phyloP scores from a whole-genome alignment of 2,329 filamentous ascomycete species.

The Epichloe baconii region DNA sequence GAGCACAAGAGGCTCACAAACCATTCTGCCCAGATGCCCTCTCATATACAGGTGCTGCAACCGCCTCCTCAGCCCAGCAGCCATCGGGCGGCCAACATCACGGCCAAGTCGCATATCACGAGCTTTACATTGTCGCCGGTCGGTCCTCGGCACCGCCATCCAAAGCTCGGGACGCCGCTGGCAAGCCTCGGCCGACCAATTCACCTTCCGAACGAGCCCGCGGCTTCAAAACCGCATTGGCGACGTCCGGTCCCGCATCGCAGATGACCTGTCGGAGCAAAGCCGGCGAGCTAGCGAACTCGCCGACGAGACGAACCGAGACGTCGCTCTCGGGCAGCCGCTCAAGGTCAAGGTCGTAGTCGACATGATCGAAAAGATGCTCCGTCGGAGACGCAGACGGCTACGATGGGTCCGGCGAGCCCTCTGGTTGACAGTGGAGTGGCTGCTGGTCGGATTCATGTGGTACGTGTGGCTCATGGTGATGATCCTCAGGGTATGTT shows the following conservation, averaged over 20 bases:
- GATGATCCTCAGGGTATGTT: slow-evolving; percentile 54
- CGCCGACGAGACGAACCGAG: slow-evolving; percentile 64
- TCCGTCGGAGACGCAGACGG: slow-evolving; percentile 51
- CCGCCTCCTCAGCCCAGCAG: slow-evolving; percentile 7
- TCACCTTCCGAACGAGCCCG: slow-evolving; percentile 43
- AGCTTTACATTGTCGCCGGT: slow-evolving; percentile 38
- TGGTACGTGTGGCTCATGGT: slow-evolving; percentile 93
- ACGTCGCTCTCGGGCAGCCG: slow-evolving; percentile 64
- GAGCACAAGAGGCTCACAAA: slow-evolving; percentile 38
- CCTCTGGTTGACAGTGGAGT: slow-evolving; percentile 76
- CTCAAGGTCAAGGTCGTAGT: slow-evolving; percentile 69
- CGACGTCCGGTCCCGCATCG: slow-evolving; percentile 31
- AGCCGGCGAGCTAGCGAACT: slow-evolving; percentile 61
- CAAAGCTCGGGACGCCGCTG: slow-evolving; percentile 38
- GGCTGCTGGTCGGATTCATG: slow-evolving; percentile 76
- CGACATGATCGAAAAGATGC: slow-evolving; percentile 66
- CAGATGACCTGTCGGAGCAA: slow-evolving; percentile 41
- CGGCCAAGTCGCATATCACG: slow-evolving; percentile 23
- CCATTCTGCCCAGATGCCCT: slow-evolving; percentile 17
- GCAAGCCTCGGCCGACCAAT: slow-evolving; percentile 45
- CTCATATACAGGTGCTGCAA: slow-evolving; percentile 10
- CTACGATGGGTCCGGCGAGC: slow-evolving; percentile 64
- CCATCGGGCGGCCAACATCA: slow-evolving; percentile 16
- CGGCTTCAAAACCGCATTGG: slow-evolving; percentile 37
- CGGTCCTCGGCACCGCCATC: slow-evolving; percentile 36